A percentile compares a stretch with the other conserved stretches of the same genome.
Conservation (phyloP, 208 protist genomes). For the Crithidia fasciculata region DNA sequence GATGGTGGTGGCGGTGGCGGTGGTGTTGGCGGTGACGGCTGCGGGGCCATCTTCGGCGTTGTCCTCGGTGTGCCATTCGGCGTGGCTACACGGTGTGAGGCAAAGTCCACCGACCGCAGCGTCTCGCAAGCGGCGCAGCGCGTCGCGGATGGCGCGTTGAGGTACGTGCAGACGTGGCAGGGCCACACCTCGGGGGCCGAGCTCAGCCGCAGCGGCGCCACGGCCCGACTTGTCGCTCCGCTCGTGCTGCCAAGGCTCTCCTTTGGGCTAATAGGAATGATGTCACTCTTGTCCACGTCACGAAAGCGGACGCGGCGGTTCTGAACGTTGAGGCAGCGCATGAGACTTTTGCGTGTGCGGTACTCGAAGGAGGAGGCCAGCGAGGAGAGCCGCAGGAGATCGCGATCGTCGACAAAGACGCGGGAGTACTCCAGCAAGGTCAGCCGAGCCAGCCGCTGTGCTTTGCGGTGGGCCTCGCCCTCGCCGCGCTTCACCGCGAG, state of each 20-base stretch:
- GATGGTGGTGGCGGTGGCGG: neutral
- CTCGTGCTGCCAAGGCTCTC: slow-evolving; percentile 37
- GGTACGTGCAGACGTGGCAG: slow-evolving; percentile 76
- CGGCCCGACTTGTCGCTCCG: neutral
- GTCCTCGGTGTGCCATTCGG: slow-evolving; percentile 8
- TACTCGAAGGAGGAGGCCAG: slow-evolving; percentile 68
- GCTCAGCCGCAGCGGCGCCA: slow-evolving; percentile 34
- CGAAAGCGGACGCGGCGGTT: slow-evolving; percentile 61
- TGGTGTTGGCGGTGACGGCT: neutral
- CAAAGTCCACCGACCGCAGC: slow-evolving; percentile 21
- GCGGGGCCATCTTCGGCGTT: slow-evolving; percentile 8
- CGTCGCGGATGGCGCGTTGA: slow-evolving; percentile 57
- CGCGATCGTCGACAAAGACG: slow-evolving; percentile 78
- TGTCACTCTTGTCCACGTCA: slow-evolving; percentile 59
- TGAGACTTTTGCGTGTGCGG: slow-evolving; percentile 64
- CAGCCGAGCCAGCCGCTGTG: slow-evolving; percentile 70
- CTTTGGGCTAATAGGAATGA: slow-evolving; percentile 70
- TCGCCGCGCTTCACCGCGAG: slow-evolving; percentile 60
- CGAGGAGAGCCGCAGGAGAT: slow-evolving; percentile 55
- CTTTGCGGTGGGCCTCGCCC: slow-evolving; percentile 51
- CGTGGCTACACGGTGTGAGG: slow-evolving; percentile 5
- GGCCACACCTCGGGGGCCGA: slow-evolving; percentile 65
- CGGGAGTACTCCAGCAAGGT: slow-evolving; percentile 88
- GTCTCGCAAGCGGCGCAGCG: slow-evolving; percentile 75
- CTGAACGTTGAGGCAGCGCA: slow-evolving; percentile 86